Base-by-base conservation (phyloP, 164 flowering plant genomes). In the Berberis thunbergii region DNA sequence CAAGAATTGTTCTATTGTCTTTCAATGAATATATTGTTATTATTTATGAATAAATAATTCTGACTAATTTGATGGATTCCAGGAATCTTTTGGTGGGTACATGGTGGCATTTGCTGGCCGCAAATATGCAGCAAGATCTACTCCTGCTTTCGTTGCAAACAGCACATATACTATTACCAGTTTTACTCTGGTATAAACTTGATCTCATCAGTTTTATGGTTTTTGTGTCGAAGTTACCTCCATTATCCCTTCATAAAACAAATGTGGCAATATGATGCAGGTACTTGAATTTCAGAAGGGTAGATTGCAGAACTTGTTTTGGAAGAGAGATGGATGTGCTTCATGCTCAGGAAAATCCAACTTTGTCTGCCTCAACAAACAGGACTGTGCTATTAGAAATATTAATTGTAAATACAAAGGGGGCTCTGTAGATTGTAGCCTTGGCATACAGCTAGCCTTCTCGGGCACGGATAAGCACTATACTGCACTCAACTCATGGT, bases 101-200 rank as follows among this genome's bases (percentile, higher is more conserved):
- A 91, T 94, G 99, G 99, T 91, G 38, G 99, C 97, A 71, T 94
- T 94, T 86, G 97, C 99, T 38, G 99, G 99, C 46, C 76, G 87
- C 57, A 91, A 86, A 68, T 94, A 91, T 75, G 99, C 99, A 67
- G 99, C 99, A 44, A 77, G 91, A 65, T 91, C 99, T 45, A 66
- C 45, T 1, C 82, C 90, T 68, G 84, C 88, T 54, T 91, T 94
- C 74, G 96, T 89, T 75, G 94, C 97, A 59, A 86, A 91, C 66
- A 10, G 62, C 54, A 73, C 91, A 50, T 84, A 64, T 71, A 86
- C 77, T 9, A 85, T 94, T 12, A 91, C 96, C 69, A 91, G 99
- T 72, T 87, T 89, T 70, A 94, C 99, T 57, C 87, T 91, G 74
- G 99, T 94, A 84, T 82, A 83, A 54, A 57, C 26, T 26, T 26